Evolutionary conservation across 2,329 filamentous ascomycete genomes (phyloP), one percentile per base, ranked within the genome.

Genomic region (Penicillium sclerotigenum): DNA sequence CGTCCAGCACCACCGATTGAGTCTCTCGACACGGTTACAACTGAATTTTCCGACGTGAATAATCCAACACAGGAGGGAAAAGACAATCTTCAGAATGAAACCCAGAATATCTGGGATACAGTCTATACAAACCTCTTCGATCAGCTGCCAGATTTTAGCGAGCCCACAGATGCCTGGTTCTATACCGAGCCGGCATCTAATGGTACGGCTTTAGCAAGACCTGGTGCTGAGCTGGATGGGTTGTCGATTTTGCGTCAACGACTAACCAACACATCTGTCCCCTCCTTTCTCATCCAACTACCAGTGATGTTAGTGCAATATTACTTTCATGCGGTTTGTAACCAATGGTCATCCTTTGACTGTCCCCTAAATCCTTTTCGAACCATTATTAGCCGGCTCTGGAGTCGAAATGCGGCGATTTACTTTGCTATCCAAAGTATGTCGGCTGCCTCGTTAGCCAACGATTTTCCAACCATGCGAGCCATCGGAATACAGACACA

Each of bases 371-470:
- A 64, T 45, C 63, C 63, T 20, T 64, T 65, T 8, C 55, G 63
- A 26, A 43, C 54, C 1, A 64, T 65, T 33, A 37, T 65, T 38
- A 63, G 63, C 31, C 59, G 59, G 18, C 56, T 65, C 10, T 65
- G 63, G 63, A 65, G 63, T 50, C 54, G 54, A 9, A 65, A 63
- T 52, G 63, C 63, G 3, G 58, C 63, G 2, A 62, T 65, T 16
- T 65, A 65, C 45, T 65, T 64, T 52, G 59, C 63, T n/a, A 64
- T 65, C 9, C 63, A 65, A 46, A 65, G 63, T n/a, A 65, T 65
- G 63, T 62, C 63, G 5, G 63, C 63, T 6, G 63, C 63, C 11
- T 65, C 63, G 6, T 56, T 65, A 18, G 61, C 63, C 8, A 65
- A 65, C 34, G 63, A 65, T 36, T 61, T 65, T 28, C 63, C 63